Percentiles rank a stretch among this genome's conserved stretches.
phyloP scores from a whole-genome alignment of 257 asterid genomes.

The Nemophila menziesii region DNA sequence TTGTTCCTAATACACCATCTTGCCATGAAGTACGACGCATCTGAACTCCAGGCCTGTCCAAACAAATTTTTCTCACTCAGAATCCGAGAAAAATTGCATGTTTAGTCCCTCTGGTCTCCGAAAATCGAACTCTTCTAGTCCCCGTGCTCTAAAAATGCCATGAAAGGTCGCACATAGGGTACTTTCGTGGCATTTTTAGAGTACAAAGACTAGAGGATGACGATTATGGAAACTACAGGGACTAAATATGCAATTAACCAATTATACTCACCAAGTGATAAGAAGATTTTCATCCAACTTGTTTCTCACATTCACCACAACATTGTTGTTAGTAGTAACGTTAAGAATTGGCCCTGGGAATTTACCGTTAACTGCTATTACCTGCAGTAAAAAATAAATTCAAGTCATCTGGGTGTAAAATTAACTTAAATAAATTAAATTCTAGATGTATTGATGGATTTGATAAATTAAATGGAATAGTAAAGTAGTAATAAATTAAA shows the following conservation, averaged over 20 bases:
- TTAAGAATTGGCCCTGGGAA: slow-evolving; percentile 82
- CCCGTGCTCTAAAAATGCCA: too few relatives aligned
- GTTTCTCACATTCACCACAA: slow-evolving; percentile 75
- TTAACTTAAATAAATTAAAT: too few relatives aligned
- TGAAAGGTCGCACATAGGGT: too few relatives aligned
- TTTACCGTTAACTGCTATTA: slow-evolving; percentile 73
- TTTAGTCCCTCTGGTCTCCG: too few relatives aligned
- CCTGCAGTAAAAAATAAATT: slow-evolving; percentile 26
- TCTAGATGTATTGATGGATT: too few relatives aligned
- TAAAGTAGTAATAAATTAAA: too few relatives aligned
- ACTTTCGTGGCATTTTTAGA: not conserved
- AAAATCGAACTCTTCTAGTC: too few relatives aligned
- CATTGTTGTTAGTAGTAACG: slow-evolving; percentile 81
- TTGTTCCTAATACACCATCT: slow-evolving; percentile 91
- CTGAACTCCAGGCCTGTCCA: slow-evolving; percentile 76
- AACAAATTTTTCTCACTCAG: not conserved
- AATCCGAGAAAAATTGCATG: not conserved
- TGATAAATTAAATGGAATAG: too few relatives aligned
- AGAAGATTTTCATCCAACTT: slow-evolving; percentile 69
- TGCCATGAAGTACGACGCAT: slow-evolving; percentile 94
- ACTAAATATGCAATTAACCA: not conserved
- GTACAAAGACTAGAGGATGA: not conserved
- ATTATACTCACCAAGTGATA: slow-evolving; percentile 55
- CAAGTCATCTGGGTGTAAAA: not conserved
- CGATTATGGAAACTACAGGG: not conserved